phyloP scores from a whole-genome alignment of 148 eudicot species.

The Rheum nobile region DNA sequence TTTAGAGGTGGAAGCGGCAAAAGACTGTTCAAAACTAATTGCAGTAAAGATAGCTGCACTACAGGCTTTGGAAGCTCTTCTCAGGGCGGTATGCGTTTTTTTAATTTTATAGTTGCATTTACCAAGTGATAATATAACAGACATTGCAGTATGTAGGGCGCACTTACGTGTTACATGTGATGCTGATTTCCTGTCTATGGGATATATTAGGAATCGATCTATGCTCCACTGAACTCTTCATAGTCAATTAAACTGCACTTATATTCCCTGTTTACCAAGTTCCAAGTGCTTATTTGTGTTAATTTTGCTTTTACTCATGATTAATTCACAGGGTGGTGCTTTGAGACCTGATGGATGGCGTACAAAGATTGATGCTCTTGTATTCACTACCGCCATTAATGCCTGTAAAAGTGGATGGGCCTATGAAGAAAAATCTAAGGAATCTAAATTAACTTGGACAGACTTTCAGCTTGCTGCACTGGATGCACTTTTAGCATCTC shows the following conservation, averaged over 20 bases:
- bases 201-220: not conserved
- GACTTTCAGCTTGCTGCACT: slow-evolving; percentile 76
- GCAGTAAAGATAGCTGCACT: slow-evolving; percentile 66
- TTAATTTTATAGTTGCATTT: not conserved
- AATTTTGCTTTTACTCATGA: not conserved
- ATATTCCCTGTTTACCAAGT: not conserved
- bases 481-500: slow-evolving; percentile 75
- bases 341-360: slow-evolving; percentile 67
- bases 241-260: not conserved
- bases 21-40: slow-evolving; percentile 23
- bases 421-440: slow-evolving; percentile 18
- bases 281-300: not conserved
- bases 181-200: not conserved
- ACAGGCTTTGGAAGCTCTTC: slow-evolving; percentile 66
- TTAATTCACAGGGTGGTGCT: slow-evolving; percentile 57
- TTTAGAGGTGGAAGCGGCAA: slow-evolving; percentile 25
- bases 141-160: not conserved
- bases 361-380: slow-evolving; percentile 41
- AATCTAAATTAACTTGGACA: slow-evolving; percentile 28
- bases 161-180: too few relatives aligned
- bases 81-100: slow-evolving; percentile 53
- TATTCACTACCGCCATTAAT: slow-evolving; percentile 46
- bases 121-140: not conserved
- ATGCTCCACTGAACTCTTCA: not conserved
- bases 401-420: slow-evolving; percentile 53